A percentile compares a stretch with the other conserved stretches of the same genome.
These are phyloP conservation scores for Garcia nutans DNA, from an alignment of 345 rosid species.

Conservation along the genomic window DNA sequence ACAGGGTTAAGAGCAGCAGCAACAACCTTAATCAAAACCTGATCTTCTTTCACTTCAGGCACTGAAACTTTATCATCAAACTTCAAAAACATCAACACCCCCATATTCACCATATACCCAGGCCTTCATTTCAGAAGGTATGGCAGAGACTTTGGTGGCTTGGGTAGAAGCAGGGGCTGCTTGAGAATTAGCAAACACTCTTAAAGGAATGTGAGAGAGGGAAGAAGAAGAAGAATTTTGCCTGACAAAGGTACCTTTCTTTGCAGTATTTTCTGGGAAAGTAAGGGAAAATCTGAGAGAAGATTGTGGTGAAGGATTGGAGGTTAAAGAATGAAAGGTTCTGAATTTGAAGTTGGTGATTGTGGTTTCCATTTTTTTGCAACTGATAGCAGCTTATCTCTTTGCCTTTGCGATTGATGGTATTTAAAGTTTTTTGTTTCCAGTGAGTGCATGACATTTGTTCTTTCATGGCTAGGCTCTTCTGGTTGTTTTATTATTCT, in stretches of 20 bases:
- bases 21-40: slow-evolving; percentile 76
- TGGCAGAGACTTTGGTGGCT: slow-evolving; percentile 26
- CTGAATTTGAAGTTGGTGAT: slow-evolving; percentile 41
- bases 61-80: slow-evolving; percentile 64
- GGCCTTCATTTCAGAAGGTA: slow-evolving; percentile 78
- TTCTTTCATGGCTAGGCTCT: background rate
- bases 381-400: background rate
- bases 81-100: slow-evolving; percentile 75
- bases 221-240: slow-evolving; percentile 17
- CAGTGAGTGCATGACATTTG: no score
- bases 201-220: slow-evolving; percentile 25
- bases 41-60: slow-evolving; percentile 76
- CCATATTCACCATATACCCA: slow-evolving; percentile 84
- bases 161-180: slow-evolving; percentile 44
- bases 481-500: background rate
- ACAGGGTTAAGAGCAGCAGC: slow-evolving; percentile 96
- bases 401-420: background rate
- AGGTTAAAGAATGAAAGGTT: slow-evolving; percentile 20
- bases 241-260: slow-evolving; percentile 11
- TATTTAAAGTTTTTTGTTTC: background rate
- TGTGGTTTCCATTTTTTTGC: slow-evolving; percentile 40
- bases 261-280: slow-evolving; percentile 25
- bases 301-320: slow-evolving; percentile 23
- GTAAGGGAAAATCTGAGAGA: slow-evolving; percentile 26
- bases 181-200: slow-evolving; percentile 55